A percentile compares a stretch with the other conserved stretches of the same genome.
Conservation (phyloP, 73 alveolate species). For the Paramecium sonneborni region DNA sequence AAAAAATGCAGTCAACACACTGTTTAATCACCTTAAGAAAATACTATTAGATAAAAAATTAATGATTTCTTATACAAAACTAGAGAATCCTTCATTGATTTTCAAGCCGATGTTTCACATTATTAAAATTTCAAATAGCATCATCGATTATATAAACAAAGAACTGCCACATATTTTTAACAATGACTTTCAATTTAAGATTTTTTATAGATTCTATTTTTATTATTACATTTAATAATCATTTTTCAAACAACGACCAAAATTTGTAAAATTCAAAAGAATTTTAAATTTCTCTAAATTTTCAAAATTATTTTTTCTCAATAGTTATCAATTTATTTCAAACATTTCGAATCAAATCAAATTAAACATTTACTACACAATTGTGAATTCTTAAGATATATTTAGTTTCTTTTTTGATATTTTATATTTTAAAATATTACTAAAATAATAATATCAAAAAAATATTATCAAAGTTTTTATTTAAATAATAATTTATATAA, state of each 20-base stretch:
- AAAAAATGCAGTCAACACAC: not conserved
- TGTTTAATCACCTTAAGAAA: not conserved
- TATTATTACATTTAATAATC: not conserved
- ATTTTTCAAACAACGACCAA: not conserved
- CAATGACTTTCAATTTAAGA: not conserved
- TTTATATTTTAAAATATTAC: no score
- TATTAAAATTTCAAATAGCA: not conserved
- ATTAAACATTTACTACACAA: no score
- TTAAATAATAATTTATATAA: no score
- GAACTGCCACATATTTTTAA: constrained; percentile 41
- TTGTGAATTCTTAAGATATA: no score
- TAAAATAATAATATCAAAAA: no score
- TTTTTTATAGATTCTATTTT: not conserved
- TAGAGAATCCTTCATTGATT: not conserved
- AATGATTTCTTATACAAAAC: not conserved
- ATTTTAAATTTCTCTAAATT: no score
- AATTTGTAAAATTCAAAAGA: no score
- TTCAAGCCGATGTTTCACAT: not conserved
- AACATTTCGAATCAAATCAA: no score
- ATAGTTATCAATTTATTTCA: no score
- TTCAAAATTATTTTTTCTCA: no score
- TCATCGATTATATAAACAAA: not conserved
- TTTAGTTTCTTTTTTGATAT: no score
- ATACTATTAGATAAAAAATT: not conserved
- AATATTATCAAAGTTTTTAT: no score